Base-by-base conservation (phyloP, 345 rosid species). In the Eucalyptus microcorys region DNA sequence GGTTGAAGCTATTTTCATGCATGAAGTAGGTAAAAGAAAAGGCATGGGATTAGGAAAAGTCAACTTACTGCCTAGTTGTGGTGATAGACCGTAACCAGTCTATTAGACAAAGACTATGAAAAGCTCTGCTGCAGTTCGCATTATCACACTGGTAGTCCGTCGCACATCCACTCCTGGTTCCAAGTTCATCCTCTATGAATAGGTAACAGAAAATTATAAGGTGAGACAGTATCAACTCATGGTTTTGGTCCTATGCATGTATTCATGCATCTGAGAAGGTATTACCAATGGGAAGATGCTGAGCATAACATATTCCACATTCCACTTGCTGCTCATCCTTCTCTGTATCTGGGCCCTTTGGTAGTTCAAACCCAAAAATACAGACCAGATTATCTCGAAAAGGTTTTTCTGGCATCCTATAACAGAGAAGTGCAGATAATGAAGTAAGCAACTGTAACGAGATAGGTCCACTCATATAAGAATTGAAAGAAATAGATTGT, bases 1-100 rank as follows among this genome's bases (percentile, higher is more conserved):
- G 68, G 37, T 9, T 76, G 71, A 59, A 87, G 49, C 68, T 30
- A 83, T 45, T 45, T 45, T 61, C n/a, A 16, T 42, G 45, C 34
- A 50, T 24, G 81, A 64, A 80, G 50, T 32, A 52, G 57, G 86
- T 55, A n/a, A 87, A 71, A 81, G 68, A 47, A 88, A 86, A 88
- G 89, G 89, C 87, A 45, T 87, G 43, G 88, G 53, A 87, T 81
- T 6, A 42, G 48, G 61, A 86, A 89, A 90, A 90, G 53, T 86
- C 11, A 27, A 94, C 99, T 50, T 95, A 96, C 98, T 95, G 98
- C 90, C 98, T 93, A 32, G 96, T 96, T 86, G 95, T 95, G 89
- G 98, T 95, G 89, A 95, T 95, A 30, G 99, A 95, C 76, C 95
- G 94, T 91, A 96, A 90, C 99, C 98, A 95, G 88, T 96, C 97